Percentiles rank a stretch among this genome's conserved stretches.
These are phyloP conservation scores for Thermoascus crustaceus DNA, from an alignment of 2,329 filamentous ascomycete species.

Conservation along the genomic window DNA sequence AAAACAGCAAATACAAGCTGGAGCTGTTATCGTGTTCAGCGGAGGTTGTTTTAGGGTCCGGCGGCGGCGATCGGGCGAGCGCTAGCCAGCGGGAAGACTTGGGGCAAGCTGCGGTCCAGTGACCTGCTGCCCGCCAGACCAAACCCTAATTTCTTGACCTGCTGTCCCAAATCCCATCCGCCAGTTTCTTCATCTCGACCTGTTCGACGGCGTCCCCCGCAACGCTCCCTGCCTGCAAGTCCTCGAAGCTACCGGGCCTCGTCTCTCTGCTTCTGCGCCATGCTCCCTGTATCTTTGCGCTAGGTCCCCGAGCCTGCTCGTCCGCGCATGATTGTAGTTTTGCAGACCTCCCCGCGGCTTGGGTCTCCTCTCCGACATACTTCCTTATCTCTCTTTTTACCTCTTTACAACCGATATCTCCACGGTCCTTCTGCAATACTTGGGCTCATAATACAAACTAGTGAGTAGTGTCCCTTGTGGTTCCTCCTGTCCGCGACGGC, in stretches of 20 bases:
- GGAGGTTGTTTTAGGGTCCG: background rate
- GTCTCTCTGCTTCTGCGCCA: background rate
- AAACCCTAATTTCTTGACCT: conserved; percentile 32
- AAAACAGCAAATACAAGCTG: conserved; percentile 7
- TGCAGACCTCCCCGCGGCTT: background rate
- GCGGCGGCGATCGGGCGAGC: background rate
- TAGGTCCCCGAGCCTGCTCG: background rate
- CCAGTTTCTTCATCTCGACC: background rate
- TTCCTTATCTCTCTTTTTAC: conserved; percentile 8
- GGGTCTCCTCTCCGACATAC: conserved; percentile 10
- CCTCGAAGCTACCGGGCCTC: background rate
- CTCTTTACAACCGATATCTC: conserved; percentile 1
- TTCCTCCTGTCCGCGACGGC: too few relatives aligned
- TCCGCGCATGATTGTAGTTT: background rate
- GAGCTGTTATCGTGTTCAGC: conserved; percentile 3
- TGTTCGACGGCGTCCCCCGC: background rate
- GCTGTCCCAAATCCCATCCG: conserved; percentile 2
- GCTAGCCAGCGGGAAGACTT: conserved; percentile 6
- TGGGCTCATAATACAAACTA: too few relatives aligned
- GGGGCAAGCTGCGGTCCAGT: conserved; percentile 23
- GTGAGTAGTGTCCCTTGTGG: too few relatives aligned
- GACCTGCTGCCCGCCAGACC: conserved; percentile 17
- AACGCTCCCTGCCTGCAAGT: background rate
- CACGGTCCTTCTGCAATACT: too few relatives aligned
- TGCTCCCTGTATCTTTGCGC: conserved; percentile 2